phyloP scores from a whole-genome alignment of 306 rosid genomes.

The Calophaca sinica region DNA sequence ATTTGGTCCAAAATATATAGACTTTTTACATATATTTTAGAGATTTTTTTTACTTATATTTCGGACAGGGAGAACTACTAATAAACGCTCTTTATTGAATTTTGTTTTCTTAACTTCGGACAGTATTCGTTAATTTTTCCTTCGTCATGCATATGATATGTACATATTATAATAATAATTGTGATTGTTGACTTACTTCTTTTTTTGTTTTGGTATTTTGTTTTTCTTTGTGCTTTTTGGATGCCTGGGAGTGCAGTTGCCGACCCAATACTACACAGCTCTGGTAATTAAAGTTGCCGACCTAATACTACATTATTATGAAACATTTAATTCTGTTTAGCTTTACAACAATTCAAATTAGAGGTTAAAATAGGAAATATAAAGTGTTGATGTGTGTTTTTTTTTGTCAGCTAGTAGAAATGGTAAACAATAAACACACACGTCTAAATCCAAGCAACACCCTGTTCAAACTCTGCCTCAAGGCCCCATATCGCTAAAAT shows the following conservation, averaged over 20 bases:
- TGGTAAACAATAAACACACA: too few relatives aligned
- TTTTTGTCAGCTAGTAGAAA: too few relatives aligned
- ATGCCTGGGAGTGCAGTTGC: slow-evolving; percentile 71
- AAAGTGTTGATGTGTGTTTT: too few relatives aligned
- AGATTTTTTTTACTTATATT: too few relatives aligned
- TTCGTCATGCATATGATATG: neutral
- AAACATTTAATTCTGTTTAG: neutral
- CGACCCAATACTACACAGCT: slow-evolving; percentile 93
- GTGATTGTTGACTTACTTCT: slow-evolving; percentile 1
- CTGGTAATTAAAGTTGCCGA: slow-evolving; percentile 82
- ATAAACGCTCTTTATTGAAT: neutral
- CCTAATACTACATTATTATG: slow-evolving; percentile 59
- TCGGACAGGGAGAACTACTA: neutral
- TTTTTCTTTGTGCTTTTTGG: neutral
- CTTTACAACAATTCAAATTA: neutral
- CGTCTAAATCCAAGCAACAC: too few relatives aligned
- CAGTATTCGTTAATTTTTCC: neutral
- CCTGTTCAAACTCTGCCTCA: too few relatives aligned
- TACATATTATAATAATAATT: neutral
- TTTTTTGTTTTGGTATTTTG: neutral
- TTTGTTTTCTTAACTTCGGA: neutral
- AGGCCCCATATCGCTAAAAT: too few relatives aligned
- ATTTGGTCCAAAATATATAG: too few relatives aligned
- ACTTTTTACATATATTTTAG: too few relatives aligned
- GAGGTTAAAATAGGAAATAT: neutral